A percentile compares a stretch with the other conserved stretches of the same genome.
Conservation (phyloP, 805 yeast species). For the Lachancea meyersii region DNA sequence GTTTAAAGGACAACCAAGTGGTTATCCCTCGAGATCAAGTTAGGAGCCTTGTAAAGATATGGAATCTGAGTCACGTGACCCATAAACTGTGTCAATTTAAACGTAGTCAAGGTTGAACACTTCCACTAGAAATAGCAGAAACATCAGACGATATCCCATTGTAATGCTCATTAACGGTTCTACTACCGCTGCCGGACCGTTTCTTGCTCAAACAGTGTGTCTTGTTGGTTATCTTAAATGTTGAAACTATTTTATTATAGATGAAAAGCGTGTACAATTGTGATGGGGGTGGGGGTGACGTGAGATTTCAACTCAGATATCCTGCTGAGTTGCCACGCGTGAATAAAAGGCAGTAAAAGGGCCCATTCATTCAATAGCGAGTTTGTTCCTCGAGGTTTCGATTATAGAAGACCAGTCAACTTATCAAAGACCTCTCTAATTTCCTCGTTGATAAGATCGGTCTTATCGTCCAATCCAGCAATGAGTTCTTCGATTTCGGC, state of each 20-base stretch:
- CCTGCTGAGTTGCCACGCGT: neutral
- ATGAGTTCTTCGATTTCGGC: conserved; percentile 12
- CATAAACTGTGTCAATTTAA: too few relatives aligned
- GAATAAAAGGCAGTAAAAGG: neutral
- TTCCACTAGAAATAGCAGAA: too few relatives aligned
- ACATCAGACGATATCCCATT: too few relatives aligned
- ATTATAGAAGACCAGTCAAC: conserved; percentile 11
- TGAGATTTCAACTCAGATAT: neutral
- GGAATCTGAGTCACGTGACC: too few relatives aligned
- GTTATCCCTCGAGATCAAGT: too few relatives aligned
- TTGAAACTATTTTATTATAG: neutral
- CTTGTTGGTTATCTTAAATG: too few relatives aligned
- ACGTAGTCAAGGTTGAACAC: too few relatives aligned
- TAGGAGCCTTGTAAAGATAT: too few relatives aligned
- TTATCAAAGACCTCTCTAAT: conserved; percentile 25
- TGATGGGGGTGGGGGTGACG: neutral
- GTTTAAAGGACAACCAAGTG: too few relatives aligned
- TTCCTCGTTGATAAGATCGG: conserved; percentile 25
- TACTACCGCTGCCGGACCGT: too few relatives aligned
- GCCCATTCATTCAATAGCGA: neutral
- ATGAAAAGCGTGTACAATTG: neutral
- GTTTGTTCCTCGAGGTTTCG: neutral
- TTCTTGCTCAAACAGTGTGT: too few relatives aligned
- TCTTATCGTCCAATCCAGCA: conserved; percentile 19
- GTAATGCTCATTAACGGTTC: too few relatives aligned